Percentiles rank a stretch among this genome's conserved stretches.
Conservation (phyloP, 2,329 filamentous ascomycete genomes). For the Ustilaginoidea virens region DNA sequence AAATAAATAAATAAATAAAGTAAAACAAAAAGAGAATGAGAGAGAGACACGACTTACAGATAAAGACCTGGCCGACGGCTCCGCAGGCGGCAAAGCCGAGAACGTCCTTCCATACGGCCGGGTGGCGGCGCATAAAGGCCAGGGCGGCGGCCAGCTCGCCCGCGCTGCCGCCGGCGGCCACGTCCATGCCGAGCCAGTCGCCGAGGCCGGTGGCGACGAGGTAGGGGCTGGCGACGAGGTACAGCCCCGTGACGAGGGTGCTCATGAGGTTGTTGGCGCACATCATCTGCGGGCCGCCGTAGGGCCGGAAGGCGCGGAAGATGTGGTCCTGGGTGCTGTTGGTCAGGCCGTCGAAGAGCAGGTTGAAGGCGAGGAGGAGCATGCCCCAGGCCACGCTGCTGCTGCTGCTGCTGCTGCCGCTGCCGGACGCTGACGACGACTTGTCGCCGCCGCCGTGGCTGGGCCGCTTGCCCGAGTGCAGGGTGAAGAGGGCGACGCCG, state of each 20-base stretch:
- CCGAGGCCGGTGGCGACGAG: conserved; percentile 53
- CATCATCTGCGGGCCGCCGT: conserved; percentile 97
- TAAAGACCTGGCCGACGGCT: conserved; percentile 89
- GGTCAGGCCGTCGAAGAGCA: conserved; percentile 89
- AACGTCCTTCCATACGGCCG: conserved; percentile 72
- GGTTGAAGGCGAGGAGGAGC: conserved; percentile 70
- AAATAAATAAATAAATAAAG: neutral
- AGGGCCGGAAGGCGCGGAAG: conserved; percentile 64
- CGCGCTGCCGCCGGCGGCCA: conserved; percentile 45
- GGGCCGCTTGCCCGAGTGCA: conserved; percentile 57
- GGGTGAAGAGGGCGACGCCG: conserved; percentile 87
- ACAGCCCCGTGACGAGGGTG: conserved; percentile 59
- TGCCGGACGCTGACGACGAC: no score
- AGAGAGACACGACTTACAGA: no score
- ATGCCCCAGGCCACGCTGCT: conserved; percentile 66
- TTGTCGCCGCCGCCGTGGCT: conserved; percentile 11
- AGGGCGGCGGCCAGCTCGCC: conserved; percentile 70
- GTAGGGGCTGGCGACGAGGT: conserved; percentile 66
- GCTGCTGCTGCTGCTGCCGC: no score
- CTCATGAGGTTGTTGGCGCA: conserved; percentile 87
- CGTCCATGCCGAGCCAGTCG: conserved; percentile 50
- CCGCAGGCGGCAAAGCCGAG: conserved; percentile 82
- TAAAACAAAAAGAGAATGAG: no score
- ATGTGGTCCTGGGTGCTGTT: conserved; percentile 96
- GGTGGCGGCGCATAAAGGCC: conserved; percentile 65